A percentile compares a stretch with the other conserved stretches of the same genome.
Evolutionary conservation across 169 alveolate genomes (phyloP).

Genomic region (Cryptosporidium viatorum): DNA sequence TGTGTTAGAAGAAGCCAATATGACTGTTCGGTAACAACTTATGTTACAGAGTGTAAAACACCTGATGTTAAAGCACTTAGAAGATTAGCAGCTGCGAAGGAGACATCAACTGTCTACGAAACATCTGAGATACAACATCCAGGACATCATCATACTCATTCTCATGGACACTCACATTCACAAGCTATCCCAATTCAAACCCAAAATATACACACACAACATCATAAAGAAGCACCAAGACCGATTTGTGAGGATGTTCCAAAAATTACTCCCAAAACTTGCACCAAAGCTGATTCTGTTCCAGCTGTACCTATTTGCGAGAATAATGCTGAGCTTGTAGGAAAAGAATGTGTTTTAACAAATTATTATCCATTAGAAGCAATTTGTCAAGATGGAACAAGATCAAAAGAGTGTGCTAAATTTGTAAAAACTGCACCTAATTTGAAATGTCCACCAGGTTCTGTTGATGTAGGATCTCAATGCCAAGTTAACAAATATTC

Average conservation of each 20-base stretch:
- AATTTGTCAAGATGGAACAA: constrained; percentile 75
- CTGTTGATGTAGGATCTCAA: constrained; percentile 70
- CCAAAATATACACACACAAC: constrained; percentile 68
- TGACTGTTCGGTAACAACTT: constrained; percentile 73
- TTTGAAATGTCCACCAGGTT: constrained; percentile 71
- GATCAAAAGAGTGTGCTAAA: constrained; percentile 74
- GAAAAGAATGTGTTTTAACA: constrained; percentile 70
- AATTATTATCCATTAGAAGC: constrained; percentile 72
- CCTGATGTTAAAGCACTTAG: constrained; percentile 71
- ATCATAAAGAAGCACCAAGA: constrained; percentile 70
- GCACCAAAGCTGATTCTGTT: constrained; percentile 71
- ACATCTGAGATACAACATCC: constrained; percentile 15
- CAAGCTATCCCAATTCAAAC: constrained; percentile 35
- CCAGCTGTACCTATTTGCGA: constrained; percentile 76
- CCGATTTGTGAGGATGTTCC: constrained; percentile 76
- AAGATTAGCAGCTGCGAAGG: constrained; percentile 46
- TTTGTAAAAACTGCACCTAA: constrained; percentile 70
- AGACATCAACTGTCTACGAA: constrained; percentile 34
- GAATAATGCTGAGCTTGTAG: constrained; percentile 47
- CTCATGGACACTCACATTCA: constrained; percentile 42
- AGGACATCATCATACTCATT: constrained; percentile 56
- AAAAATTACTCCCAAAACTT: constrained; percentile 69
- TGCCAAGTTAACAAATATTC: constrained; percentile 64
- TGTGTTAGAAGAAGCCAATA: constrained; percentile 74
- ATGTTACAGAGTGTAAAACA: constrained; percentile 67